Evolutionary conservation across 2,329 filamentous ascomycete species (phyloP), one percentile per base, ranked within the genome.

Genomic region (Penicillium sp.): DNA sequence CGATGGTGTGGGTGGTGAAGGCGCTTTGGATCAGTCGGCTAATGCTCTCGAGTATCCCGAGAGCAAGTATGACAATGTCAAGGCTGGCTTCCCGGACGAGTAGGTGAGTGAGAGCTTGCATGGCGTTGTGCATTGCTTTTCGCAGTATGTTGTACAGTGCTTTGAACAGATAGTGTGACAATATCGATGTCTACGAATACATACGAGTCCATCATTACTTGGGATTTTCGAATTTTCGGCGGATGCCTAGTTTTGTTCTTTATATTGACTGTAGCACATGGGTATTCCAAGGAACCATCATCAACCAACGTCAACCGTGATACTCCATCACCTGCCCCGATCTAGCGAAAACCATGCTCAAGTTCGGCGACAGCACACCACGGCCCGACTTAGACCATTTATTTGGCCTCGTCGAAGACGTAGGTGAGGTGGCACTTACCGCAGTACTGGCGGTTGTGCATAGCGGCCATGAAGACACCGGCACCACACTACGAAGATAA

Each of bases 381-480:
- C 51, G 47, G 45, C 50, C 48, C 53, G 41, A 53, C 52, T 39
- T 29, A 43, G 51, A 55, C 60, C 61, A 59, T 62, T 63, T 78
- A 79, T 65, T 79, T 80, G 66, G 77, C 75, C 71, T 84, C 80
- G 70, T 84, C 81, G 70, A 84, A 84, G 69, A 84, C 80, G 71
- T 84, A 84, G 73, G 82, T 84, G 62, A 84, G 75, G 72, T 84
- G 82, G 76, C 81, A 84, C 67, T 77, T 78, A 62, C 81, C 82
- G 70, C 89, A 95, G 85, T 96, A 95, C 79, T 98, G 94, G 75
- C 93, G 88, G 80, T 98, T 95, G 78, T 95, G 86, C 90, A 97
- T 97, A 73, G 93, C 88, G 73, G 93, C 93, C 93, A 98, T 98
- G 87, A 98, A 98, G 80, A 98, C 85, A 90, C 93, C 93, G 69